Conservation (phyloP, 2,329 filamentous ascomycete genomes). For the Penicillium brevicompactum region DNA sequence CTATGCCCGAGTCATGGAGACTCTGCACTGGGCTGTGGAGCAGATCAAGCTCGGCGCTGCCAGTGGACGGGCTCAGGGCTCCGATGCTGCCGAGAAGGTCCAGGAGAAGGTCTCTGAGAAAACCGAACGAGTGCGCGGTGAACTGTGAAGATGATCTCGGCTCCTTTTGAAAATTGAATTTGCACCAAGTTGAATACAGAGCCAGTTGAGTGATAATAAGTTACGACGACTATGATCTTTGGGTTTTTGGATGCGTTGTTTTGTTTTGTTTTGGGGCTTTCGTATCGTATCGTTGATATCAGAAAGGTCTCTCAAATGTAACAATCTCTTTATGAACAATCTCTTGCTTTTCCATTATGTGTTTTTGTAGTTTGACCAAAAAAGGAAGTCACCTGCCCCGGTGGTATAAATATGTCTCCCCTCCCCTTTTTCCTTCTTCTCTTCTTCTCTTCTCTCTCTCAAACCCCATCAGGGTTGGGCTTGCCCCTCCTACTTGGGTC, state of each 20-base stretch:
- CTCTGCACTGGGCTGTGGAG: conserved; percentile 51
- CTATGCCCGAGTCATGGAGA: conserved; percentile 61
- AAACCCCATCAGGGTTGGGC: too few relatives aligned
- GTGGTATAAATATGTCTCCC: too few relatives aligned
- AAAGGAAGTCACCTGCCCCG: too few relatives aligned
- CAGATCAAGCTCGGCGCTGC: conserved; percentile 53
- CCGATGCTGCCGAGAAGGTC: conserved; percentile 50
- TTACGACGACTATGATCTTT: conserved; percentile 25
- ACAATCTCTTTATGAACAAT: too few relatives aligned
- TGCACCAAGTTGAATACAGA: neutral
- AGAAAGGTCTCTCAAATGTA: too few relatives aligned
- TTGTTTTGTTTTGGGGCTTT: neutral
- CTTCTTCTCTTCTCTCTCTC: too few relatives aligned
- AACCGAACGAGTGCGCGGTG: conserved; percentile 38
- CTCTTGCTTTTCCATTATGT: too few relatives aligned
- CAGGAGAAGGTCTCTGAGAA: conserved; percentile 55
- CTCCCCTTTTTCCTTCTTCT: too few relatives aligned
- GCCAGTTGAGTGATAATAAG: conserved; percentile 4
- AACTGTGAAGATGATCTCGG: conserved; percentile 28
- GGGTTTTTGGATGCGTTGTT: neutral
- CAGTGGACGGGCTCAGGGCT: conserved; percentile 50
- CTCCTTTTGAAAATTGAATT: neutral
- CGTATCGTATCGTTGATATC: too few relatives aligned
- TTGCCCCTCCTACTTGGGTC: too few relatives aligned
- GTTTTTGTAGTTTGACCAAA: too few relatives aligned